These are phyloP conservation scores for Naematelia aurantialba DNA, from an alignment of 768 basidiomycete genomes.

Conservation along the genomic window DNA sequence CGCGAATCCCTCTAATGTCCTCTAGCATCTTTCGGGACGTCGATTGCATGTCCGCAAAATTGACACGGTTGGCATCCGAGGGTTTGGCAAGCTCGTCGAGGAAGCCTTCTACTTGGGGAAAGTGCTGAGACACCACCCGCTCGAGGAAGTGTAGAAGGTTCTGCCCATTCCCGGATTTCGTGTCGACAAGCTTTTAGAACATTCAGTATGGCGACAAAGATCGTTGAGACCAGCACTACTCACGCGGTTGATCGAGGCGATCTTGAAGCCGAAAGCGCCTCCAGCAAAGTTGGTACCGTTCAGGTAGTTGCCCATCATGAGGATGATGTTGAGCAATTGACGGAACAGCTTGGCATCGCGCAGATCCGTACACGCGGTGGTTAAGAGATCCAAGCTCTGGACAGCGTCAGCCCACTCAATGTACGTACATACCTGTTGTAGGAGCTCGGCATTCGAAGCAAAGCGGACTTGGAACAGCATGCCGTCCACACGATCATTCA, in stretches of 20 bases:
- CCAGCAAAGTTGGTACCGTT: slow-evolving; percentile 94
- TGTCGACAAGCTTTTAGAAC: slow-evolving; percentile 80
- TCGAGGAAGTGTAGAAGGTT: slow-evolving; percentile 94
- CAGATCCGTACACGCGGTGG: slow-evolving; percentile 73
- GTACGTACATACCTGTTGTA: slow-evolving; percentile 66
- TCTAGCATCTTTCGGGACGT: slow-evolving; percentile 68
- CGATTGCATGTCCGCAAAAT: slow-evolving; percentile 30
- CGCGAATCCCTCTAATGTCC: slow-evolving; percentile 73
- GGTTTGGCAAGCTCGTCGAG: slow-evolving; percentile 83
- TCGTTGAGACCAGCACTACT: slow-evolving; percentile 13
- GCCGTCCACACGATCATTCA: slow-evolving; percentile 82
- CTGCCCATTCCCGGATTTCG: slow-evolving; percentile 90
- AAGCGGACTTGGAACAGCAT: slow-evolving; percentile 91
- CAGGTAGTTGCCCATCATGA: slow-evolving; percentile 96
- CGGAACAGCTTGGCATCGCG: slow-evolving; percentile 82
- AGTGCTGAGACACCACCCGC: slow-evolving; percentile 77
- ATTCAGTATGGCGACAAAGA: background rate
- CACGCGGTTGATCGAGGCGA: slow-evolving; percentile 96
- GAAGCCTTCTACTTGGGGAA: slow-evolving; percentile 81
- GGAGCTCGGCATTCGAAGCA: slow-evolving; percentile 73
- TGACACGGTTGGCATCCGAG: slow-evolving; percentile 76
- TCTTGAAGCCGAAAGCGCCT: slow-evolving; percentile 92
- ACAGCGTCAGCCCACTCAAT: background rate
- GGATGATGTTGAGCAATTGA: slow-evolving; percentile 86
- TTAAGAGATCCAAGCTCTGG: slow-evolving; percentile 75